Evolutionary conservation across 371 early-diverging fungal species (phyloP), one percentile per base, ranked within the genome.

Genomic region (Nematocida homosporus): DNA sequence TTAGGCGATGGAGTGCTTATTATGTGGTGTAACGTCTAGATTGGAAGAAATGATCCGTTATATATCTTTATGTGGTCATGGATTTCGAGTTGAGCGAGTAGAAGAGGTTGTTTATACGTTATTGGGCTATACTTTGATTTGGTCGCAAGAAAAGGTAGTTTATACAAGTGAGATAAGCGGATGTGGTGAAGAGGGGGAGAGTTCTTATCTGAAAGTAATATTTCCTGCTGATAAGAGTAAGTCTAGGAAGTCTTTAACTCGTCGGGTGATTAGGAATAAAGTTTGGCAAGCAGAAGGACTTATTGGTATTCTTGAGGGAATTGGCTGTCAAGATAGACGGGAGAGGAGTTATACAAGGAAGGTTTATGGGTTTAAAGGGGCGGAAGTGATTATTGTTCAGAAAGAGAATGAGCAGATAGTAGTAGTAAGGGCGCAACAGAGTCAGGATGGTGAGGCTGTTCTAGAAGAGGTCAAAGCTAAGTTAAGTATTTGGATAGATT

Each of bases 201-300:
- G 20, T 4, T 23, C 5, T 42, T 57, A 37, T 23, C 25, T 57
- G 13, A 57, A 57, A 38, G 40, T 68, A 25, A 50, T 59, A 6
- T 60, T 47, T 51, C 75, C 75, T 51, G 20, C 75, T 37, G 75
- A 72, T 40, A 72, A 48, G 40, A 72, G 52, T 54, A 72, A 72
- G 50, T 50, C 48, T 0, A 59, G 75, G 30, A 72, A 48, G 34
- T 3, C 23, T 2, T 42, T 72, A 10, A 8, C 18, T 35, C 10
- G 75, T 37, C 52, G 38, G 13, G 35, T 10, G 16, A 4, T 10
- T 4, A 52, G 3, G 41, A 51, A 29, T 23, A 27, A 47, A 10
- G 16, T 50, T 23, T 10, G 18, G 16, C 3, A 35, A 5, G 2
- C 3, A 5, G 29, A 57, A n/a, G 55, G 29, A n/a, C 20, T 61